phyloP scores from a whole-genome alignment of 78 protist genomes.

The Creolimax fragrantissima region DNA sequence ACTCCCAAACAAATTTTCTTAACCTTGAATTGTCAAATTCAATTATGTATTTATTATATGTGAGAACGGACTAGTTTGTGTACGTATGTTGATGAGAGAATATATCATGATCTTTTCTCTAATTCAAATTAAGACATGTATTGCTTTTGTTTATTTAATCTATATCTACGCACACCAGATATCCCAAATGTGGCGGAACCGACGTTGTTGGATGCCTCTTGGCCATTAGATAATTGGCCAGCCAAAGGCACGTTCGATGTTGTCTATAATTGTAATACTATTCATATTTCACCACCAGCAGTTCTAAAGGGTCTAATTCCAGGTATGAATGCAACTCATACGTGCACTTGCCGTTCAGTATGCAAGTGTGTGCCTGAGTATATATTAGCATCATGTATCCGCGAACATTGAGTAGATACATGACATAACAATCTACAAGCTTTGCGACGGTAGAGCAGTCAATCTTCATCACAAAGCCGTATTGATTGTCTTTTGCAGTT shows the following conservation, averaged over 20 bases:
- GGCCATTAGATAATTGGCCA: not conserved
- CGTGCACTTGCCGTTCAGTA: too few relatives aligned
- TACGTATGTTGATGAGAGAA: not conserved
- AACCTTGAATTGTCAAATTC: not conserved
- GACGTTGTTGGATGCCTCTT: not conserved
- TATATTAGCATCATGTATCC: too few relatives aligned
- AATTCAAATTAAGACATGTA: not conserved
- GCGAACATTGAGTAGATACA: too few relatives aligned
- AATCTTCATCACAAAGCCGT: too few relatives aligned
- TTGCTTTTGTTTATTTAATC: not conserved
- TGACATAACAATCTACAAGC: too few relatives aligned
- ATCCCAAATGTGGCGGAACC: not conserved
- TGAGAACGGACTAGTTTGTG: not conserved
- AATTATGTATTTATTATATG: not conserved
- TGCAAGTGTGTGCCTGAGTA: too few relatives aligned
- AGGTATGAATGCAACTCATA: too few relatives aligned
- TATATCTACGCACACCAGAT: not conserved
- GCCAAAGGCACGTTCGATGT: not conserved
- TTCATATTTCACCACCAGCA: not conserved
- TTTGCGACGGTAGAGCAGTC: too few relatives aligned
- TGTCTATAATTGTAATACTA: not conserved
- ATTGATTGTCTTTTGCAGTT: too few relatives aligned
- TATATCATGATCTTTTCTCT: too few relatives aligned
- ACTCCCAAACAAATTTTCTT: not conserved
- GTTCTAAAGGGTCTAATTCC: not conserved